Percentiles rank a stretch among this genome's conserved stretches.
Conservation (phyloP, 2,329 filamentous ascomycete species). For the Beauveria rudraprayagi region DNA sequence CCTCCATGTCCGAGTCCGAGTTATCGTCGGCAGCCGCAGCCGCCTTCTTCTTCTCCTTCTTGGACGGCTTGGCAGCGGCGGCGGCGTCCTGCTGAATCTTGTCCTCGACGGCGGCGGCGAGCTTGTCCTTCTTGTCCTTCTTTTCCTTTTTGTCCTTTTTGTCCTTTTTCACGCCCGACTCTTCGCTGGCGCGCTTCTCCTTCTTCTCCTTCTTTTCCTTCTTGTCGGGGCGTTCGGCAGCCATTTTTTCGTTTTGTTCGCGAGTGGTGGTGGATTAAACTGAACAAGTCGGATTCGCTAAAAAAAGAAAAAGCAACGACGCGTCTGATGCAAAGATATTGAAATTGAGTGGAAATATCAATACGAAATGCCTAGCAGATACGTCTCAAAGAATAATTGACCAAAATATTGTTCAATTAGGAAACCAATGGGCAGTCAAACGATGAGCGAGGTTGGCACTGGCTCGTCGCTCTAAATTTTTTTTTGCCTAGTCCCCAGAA, state of each 20-base stretch:
- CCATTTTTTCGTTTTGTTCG: slow-evolving; percentile 26
- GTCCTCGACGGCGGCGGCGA: slow-evolving; percentile 54
- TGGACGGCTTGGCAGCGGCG: slow-evolving; percentile 23
- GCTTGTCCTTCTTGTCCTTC: slow-evolving; percentile 67
- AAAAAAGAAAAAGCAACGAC: background rate
- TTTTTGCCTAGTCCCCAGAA: slow-evolving; percentile 3
- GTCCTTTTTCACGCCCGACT: slow-evolving; percentile 46
- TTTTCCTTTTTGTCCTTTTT: slow-evolving; percentile 61
- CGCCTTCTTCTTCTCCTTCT: slow-evolving; percentile 24
- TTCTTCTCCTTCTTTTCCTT: slow-evolving; percentile 55
- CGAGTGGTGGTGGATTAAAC: too few species aligned
- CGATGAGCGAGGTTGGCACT: background rate
- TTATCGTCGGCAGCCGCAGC: slow-evolving; percentile 33
- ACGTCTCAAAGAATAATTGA: background rate
- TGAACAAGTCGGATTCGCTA: slow-evolving; percentile 11
- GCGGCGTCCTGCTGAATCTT: slow-evolving; percentile 51
- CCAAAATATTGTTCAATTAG: background rate
- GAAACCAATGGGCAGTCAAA: slow-evolving; percentile 2
- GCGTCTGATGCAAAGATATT: background rate
- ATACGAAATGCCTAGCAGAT: background rate
- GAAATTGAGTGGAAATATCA: background rate
- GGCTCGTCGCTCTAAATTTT: slow-evolving; percentile 6
- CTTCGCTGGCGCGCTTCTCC: slow-evolving; percentile 49
- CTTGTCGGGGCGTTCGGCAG: slow-evolving; percentile 40
- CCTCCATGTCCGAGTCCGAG: slow-evolving; percentile 38